phyloP scores from a whole-genome alignment of 139 green algal genomes.

The Coelastrella sp. region DNA sequence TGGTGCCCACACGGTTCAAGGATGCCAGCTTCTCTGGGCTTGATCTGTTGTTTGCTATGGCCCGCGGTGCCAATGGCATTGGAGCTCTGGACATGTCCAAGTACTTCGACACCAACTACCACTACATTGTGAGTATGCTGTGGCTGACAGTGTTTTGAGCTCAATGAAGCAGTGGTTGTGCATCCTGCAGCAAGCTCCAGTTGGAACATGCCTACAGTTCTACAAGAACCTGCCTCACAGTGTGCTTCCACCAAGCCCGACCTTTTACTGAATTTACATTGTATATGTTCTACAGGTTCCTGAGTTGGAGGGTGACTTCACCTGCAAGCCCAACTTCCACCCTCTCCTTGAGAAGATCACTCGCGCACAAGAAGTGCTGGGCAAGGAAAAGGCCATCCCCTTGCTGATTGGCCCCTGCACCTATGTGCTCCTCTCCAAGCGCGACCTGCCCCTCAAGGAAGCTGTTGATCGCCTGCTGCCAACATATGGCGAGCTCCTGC shows the following conservation, averaged over 20 bases:
- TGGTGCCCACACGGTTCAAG: conserved; percentile 80
- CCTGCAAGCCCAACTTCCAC: conserved; percentile 61
- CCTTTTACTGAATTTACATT: no score
- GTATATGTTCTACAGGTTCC: conserved; percentile 79
- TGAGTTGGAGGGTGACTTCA: conserved; percentile 70
- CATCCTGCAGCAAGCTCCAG: no score
- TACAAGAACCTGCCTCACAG: no score
- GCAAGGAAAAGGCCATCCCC: conserved; percentile 77
- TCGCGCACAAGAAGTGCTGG: conserved; percentile 74
- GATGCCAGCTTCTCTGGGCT: conserved; percentile 66
- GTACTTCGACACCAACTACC: conserved; percentile 96
- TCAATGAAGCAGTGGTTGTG: no score
- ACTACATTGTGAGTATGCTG: conserved; percentile 85
- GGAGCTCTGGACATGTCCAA: conserved; percentile 92
- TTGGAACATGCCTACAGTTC: no score
- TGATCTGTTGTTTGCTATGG: conserved; percentile 89
- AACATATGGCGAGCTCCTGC: conserved; percentile 76
- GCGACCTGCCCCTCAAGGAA: conserved; percentile 21
- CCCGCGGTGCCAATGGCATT: conserved; percentile 70
- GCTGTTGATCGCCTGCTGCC: conserved; percentile 69
- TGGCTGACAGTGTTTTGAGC: no score
- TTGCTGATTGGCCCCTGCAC: conserved; percentile 88
- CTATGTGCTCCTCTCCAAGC: conserved; percentile 74
- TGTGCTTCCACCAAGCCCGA: no score
- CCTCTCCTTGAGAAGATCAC: conserved; percentile 69